Evolutionary conservation across 139 green algal genomes (phyloP).

Genomic region (Dunaliella primolecta): DNA sequence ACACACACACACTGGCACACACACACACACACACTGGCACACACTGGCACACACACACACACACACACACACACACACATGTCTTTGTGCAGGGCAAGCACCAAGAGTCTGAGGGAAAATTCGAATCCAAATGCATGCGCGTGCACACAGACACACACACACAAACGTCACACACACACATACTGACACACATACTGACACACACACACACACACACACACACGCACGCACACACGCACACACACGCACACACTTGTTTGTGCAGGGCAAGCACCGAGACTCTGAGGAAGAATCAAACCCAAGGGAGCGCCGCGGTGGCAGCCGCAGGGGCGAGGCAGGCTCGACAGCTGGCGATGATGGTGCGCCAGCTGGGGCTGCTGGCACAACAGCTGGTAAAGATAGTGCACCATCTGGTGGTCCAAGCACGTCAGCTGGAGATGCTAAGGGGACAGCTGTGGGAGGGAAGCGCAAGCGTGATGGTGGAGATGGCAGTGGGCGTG

Average conservation of each 20-base stretch:
- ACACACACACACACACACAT: not conserved
- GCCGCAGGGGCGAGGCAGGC: not conserved
- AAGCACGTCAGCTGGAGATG: too few species aligned
- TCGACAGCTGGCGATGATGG: too few species aligned
- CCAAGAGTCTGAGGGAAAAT: too few species aligned
- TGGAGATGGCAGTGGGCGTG: not conserved
- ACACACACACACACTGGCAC: not conserved
- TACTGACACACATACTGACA: not conserved
- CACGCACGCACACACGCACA: not conserved
- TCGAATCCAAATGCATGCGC: too few species aligned
- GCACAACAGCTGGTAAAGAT: not conserved
- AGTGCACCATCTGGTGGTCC: not conserved
- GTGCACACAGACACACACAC: not conserved
- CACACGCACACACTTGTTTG: not conserved
- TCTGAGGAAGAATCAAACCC: not conserved
- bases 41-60: too few species aligned
- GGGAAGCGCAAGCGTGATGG: too few species aligned
- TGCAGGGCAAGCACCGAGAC: not conserved
- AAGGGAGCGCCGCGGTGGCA: not conserved
- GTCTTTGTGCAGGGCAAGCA: too few species aligned
- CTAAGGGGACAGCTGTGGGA: too few species aligned
- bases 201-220: not conserved
- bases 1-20: not conserved
- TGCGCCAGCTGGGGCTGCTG: not conserved
- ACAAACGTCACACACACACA: not conserved